These are phyloP conservation scores for Trametes hirsuta DNA, from an alignment of 1,284 basidiomycete species.

Conservation along the genomic window DNA sequence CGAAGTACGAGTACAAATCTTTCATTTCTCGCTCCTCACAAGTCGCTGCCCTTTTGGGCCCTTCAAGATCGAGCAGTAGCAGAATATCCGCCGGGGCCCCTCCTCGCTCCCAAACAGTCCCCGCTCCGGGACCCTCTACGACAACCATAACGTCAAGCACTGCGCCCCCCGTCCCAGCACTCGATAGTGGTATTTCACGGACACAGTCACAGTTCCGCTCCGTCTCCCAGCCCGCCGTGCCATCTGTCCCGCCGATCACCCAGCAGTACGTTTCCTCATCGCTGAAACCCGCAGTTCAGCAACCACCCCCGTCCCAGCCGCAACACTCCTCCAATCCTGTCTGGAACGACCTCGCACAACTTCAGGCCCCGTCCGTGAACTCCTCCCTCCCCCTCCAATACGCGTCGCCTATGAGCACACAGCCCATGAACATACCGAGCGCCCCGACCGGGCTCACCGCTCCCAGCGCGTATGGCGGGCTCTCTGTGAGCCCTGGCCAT, in stretches of 20 bases:
- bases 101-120: slow-evolving; percentile 25
- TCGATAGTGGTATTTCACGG: neutral
- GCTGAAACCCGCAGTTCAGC: neutral
- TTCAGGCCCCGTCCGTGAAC: slow-evolving; percentile 46
- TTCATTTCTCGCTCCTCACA: slow-evolving; percentile 48
- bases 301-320: slow-evolving; percentile 21
- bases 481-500: slow-evolving; percentile 29
- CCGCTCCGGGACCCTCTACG: slow-evolving; percentile 6
- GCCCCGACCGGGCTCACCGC: slow-evolving; percentile 22
- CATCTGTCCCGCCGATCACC: slow-evolving; percentile 31
- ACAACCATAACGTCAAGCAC: slow-evolving; percentile 12
- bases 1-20: slow-evolving; percentile 74
- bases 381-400: slow-evolving; percentile 62
- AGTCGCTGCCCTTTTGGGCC: slow-evolving; percentile 41
- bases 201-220: slow-evolving; percentile 25
- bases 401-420: slow-evolving; percentile 31
- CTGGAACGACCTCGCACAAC: slow-evolving; percentile 57
- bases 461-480: slow-evolving; percentile 31
- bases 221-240: slow-evolving; percentile 23
- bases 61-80: slow-evolving; percentile 43
- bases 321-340: slow-evolving; percentile 37
- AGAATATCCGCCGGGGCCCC: slow-evolving; percentile 15
- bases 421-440: slow-evolving; percentile 25
- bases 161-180: slow-evolving; percentile 2
- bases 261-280: slow-evolving; percentile 30